A percentile compares a stretch with the other conserved stretches of the same genome.
Evolutionary conservation across 1,284 basidiomycete genomes (phyloP).

Genomic region (Ustilago lituana): DNA sequence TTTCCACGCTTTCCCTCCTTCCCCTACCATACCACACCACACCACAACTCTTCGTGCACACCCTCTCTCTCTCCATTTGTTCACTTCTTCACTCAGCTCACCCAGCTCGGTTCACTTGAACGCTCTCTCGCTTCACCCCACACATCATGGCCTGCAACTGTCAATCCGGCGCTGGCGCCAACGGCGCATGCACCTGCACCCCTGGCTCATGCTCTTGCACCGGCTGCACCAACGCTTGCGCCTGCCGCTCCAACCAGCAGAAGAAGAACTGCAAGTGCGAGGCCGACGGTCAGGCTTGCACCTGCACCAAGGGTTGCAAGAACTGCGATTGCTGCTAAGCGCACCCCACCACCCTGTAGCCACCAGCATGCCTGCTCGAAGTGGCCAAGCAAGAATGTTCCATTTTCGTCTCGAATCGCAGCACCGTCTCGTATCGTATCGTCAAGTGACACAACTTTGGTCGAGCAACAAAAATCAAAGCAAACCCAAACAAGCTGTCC

Average conservation of each 20-base stretch:
- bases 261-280: slow-evolving; percentile 47
- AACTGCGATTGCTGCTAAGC: slow-evolving; percentile 47
- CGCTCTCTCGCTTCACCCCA: background rate
- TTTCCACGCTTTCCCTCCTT: too few species aligned
- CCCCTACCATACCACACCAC: background rate
- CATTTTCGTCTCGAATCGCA: too few species aligned
- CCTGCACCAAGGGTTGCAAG: slow-evolving; percentile 35
- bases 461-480: too few species aligned
- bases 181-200: slow-evolving; percentile 32
- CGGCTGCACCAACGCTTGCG: slow-evolving; percentile 40
- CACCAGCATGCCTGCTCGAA: too few species aligned
- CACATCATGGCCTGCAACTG: slow-evolving; percentile 42
- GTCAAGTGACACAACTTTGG: too few species aligned
- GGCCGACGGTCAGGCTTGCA: slow-evolving; percentile 31
- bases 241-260: slow-evolving; percentile 17
- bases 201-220: slow-evolving; percentile 33
- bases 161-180: slow-evolving; percentile 11
- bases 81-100: background rate
- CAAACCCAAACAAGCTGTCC: too few species aligned
- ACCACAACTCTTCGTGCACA: too few species aligned
- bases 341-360: too few species aligned
- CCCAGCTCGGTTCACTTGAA: too few species aligned
- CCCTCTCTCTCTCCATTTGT: background rate
- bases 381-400: too few species aligned
- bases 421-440: too few species aligned